Base-by-base conservation (phyloP, 2,329 filamentous ascomycete genomes). In the Intubia oerlemansii region DNA sequence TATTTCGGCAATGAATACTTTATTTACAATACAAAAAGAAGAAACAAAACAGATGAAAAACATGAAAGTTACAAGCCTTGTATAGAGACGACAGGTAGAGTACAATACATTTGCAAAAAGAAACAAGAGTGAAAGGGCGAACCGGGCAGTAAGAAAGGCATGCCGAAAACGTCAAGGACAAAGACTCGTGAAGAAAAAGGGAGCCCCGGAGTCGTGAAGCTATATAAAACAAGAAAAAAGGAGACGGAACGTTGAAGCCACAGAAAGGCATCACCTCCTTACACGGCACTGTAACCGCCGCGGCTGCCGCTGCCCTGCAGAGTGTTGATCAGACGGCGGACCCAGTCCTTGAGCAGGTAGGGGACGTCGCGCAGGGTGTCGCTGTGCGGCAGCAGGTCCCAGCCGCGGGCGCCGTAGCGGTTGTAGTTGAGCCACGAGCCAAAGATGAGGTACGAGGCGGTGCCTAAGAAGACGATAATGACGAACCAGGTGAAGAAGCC, bases 391-490 rank as follows among this genome's bases (percentile, higher is more conserved):
- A 95, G 59, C 12, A 93, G 62, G 44, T 95, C 88, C 84, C 84
- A 95, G 32, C 88, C 88, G 25, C 85, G 66, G 29, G 85, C 84
- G 27, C 85, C 85, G 51, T 92, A 92, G 36, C 84, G 78, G 56
- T 82, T 93, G 62, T 95, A 95, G 59, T 95, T 95, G 48, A 95
- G 71, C 88, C 88, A 98, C 13, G 84, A 91, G 38, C 85, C 84
- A 45, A 95, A 95, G 48, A 95, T 92, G 39, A 98, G 72, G 54
- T 95, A 98, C 15, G 84, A 57, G 2, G 88, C 81, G 23, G 71
- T 75, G 25, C 67, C 67, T 36, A 95, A 62, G 64, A 98, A 98
- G 34, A 75, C 54, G 82, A 95, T 69, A 40, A 98, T 71, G 40
- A 95, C 67, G 44, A 95, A 66, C 88, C 88, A 98, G 12, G 85